Evolutionary conservation across 176 grass and related monocot genomes (phyloP).

Genomic region (Triticum dicoccoides): DNA sequence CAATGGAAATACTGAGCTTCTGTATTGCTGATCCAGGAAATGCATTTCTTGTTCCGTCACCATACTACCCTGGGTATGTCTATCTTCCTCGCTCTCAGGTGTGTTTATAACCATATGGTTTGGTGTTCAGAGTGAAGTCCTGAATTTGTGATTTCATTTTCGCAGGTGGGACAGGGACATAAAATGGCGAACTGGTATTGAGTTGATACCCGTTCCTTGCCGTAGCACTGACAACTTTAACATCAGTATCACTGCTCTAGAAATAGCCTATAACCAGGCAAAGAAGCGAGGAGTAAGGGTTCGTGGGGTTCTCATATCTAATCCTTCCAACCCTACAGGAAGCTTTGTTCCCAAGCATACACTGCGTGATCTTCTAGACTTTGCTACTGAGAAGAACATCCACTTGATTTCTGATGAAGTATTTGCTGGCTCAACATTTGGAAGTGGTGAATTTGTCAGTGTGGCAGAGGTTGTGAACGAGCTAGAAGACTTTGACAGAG

Average conservation of each 20-base stretch:
- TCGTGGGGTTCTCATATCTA: conserved; percentile 85
- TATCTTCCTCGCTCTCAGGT: conserved; percentile 8
- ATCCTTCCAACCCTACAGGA: conserved; percentile 87
- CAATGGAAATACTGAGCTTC: conserved; percentile 91
- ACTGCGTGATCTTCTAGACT: conserved; percentile 63
- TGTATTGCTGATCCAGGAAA: conserved; percentile 93
- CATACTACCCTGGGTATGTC: conserved; percentile 87
- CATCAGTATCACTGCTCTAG: conserved; percentile 72
- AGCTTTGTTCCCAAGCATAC: conserved; percentile 70
- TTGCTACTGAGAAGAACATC: conserved; percentile 85
- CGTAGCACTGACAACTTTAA: conserved; percentile 86
- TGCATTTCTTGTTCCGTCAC: conserved; percentile 97
- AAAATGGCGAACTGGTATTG: conserved; percentile 82
- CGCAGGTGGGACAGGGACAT: conserved; percentile 92
- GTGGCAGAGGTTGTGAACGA: conserved; percentile 60
- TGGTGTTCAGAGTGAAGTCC: not conserved
- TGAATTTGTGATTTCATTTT: not conserved
- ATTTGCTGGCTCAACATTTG: conserved; percentile 87
- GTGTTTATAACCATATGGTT: not conserved
- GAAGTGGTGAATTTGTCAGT: conserved; percentile 60
- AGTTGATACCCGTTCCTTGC: conserved; percentile 90
- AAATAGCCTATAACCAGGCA: conserved; percentile 84
- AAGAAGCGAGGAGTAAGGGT: conserved; percentile 91
- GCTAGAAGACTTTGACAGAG: conserved; percentile 68
- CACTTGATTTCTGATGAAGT: conserved; percentile 97